These are phyloP conservation scores for Russula emetica DNA, from an alignment of 768 basidiomycete genomes.

Conservation along the genomic window DNA sequence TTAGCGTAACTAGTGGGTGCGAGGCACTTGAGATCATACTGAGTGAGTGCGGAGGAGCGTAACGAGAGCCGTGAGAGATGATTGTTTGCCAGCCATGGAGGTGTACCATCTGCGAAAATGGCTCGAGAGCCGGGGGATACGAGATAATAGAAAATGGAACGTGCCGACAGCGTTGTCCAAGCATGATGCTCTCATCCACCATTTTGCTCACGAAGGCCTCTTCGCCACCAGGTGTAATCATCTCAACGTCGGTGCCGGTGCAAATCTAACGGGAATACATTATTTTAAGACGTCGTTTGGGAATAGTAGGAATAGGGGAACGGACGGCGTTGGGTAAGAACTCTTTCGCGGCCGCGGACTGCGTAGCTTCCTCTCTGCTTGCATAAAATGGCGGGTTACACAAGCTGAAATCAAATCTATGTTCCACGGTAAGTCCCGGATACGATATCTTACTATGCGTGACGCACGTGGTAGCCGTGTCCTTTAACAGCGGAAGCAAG, in stretches of 20 bases:
- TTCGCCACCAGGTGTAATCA: slow-evolving; percentile 89
- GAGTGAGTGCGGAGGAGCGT: slow-evolving; percentile 44
- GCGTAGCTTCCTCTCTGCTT: slow-evolving; percentile 61
- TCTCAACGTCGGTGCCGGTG: slow-evolving; percentile 81
- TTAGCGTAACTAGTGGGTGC: background rate
- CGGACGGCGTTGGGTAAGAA: slow-evolving; percentile 65
- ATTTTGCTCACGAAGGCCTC: slow-evolving; percentile 69
- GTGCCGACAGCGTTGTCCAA: slow-evolving; percentile 56
- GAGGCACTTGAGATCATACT: slow-evolving; percentile 34
- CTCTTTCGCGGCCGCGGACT: slow-evolving; percentile 60
- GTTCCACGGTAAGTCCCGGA: background rate
- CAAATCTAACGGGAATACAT: slow-evolving; percentile 54
- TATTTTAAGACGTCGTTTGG: background rate
- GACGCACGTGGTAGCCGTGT: slow-evolving; percentile 10
- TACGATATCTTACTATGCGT: background rate
- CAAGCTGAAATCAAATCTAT: slow-evolving; percentile 75
- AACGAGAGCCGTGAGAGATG: slow-evolving; percentile 64
- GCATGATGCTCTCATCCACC: slow-evolving; percentile 62
- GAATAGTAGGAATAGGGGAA: slow-evolving; percentile 6
- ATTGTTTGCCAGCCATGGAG: slow-evolving; percentile 84
- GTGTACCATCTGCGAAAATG: slow-evolving; percentile 73
- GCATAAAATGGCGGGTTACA: slow-evolving; percentile 96
- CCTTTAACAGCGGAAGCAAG: slow-evolving; percentile 40
- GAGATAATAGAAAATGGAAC: slow-evolving; percentile 19
- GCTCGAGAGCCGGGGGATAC: background rate